Percentiles rank a stretch among this genome's conserved stretches.
Conservation (phyloP, 148 eudicot genomes). For the Nepenthes mirabilis region DNA sequence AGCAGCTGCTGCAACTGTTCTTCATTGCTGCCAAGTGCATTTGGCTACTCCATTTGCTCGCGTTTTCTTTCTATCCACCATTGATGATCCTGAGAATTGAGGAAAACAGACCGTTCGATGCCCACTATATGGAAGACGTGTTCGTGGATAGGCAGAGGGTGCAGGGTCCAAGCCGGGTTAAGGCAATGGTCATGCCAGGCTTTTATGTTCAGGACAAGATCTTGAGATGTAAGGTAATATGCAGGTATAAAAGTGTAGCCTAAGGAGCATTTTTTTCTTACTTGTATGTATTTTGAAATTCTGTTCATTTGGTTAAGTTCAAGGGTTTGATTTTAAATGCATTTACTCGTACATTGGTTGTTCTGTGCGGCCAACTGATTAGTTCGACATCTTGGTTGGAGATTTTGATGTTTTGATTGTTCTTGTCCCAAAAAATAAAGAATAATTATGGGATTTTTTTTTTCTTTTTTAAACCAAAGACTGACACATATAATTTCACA, state of each 20-base stretch:
- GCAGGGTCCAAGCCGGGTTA: slow-evolving; percentile 47
- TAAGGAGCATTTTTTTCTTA: not conserved
- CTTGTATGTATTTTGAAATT: no score
- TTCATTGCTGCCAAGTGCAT: slow-evolving; percentile 89
- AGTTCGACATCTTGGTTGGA: no score
- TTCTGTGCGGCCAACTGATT: no score
- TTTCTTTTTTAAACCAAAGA: no score
- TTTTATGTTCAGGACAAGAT: slow-evolving; percentile 83
- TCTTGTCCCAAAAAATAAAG: no score
- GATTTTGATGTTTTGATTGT: no score
- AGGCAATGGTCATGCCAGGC: slow-evolving; percentile 95
- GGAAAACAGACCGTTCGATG: slow-evolving; percentile 62
- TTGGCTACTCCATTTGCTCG: slow-evolving; percentile 89
- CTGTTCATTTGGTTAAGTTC: no score
- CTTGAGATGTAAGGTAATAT: slow-evolving; percentile 79
- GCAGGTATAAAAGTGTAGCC: slow-evolving; percentile 56
- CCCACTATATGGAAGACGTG: slow-evolving; percentile 73
- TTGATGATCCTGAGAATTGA: slow-evolving; percentile 69
- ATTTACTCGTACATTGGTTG: no score
- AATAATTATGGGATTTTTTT: no score
- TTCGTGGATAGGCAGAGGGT: slow-evolving; percentile 43
- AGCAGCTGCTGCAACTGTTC: slow-evolving; percentile 77
- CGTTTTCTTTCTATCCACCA: slow-evolving; percentile 63
- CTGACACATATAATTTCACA: no score
- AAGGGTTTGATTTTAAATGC: no score